Evolutionary conservation across 108 stramenopile genomes (phyloP).

Genomic region (Hondaea fermentalgiana): DNA sequence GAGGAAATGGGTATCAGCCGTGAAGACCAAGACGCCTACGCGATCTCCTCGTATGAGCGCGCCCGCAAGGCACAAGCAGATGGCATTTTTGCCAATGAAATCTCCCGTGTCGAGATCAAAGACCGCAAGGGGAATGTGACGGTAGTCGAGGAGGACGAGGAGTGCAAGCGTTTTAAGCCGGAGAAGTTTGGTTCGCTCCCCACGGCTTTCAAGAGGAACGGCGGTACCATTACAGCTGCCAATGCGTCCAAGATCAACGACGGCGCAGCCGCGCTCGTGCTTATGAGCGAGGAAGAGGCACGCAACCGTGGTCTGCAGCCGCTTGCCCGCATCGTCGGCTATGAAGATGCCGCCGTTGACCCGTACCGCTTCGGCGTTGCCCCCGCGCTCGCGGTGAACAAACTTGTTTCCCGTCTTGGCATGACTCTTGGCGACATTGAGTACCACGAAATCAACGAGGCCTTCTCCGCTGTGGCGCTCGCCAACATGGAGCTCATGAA

Average conservation of each 20-base stretch:
- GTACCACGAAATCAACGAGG: constrained; percentile 95
- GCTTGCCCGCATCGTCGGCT: constrained; percentile 67
- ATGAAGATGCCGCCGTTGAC: constrained; percentile 71
- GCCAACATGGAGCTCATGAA: constrained; percentile 75
- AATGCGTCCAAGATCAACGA: constrained; percentile 92
- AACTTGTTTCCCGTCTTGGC: constrained; percentile 69
- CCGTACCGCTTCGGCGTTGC: constrained; percentile 86
- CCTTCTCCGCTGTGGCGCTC: constrained; percentile 85
- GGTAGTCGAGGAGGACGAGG: constrained; percentile 65
- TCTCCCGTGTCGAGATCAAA: constrained; percentile 48
- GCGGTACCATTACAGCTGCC: constrained; percentile 85
- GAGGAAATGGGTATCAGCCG: constrained; percentile 60
- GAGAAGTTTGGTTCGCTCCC: constrained; percentile 60
- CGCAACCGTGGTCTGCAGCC: constrained; percentile 57
- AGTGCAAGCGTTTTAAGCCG: constrained; percentile 61
- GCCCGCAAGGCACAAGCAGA: constrained; percentile 58
- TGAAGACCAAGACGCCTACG: constrained; percentile 85
- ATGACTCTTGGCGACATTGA: constrained; percentile 67
- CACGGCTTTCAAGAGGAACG: constrained; percentile 73
- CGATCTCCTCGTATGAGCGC: constrained; percentile 68
- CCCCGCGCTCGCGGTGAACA: constrained; percentile 76
- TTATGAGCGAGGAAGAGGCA: constrained; percentile 70
- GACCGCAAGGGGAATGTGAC: constrained; percentile 42
- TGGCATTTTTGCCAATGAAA: constrained; percentile 68
- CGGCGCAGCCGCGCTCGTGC: constrained; percentile 80